phyloP scores from a whole-genome alignment of 2,329 filamentous ascomycete species.

The Pseudogymnoascus sp. region DNA sequence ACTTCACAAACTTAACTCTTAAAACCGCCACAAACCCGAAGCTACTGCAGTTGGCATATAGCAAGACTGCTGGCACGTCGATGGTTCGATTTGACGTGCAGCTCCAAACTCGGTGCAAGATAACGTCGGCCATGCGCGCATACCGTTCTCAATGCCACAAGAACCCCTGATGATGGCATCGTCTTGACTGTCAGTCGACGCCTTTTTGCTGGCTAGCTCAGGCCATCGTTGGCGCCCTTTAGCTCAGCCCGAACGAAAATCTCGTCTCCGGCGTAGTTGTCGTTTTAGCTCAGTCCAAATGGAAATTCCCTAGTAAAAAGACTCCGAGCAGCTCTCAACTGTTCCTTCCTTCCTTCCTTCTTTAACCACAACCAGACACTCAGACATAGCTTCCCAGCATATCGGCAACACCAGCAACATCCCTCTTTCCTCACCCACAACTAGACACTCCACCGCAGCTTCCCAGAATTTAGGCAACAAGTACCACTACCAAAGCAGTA shows the following conservation, averaged over 20 bases:
- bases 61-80: background rate
- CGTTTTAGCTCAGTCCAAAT: background rate
- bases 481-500: background rate
- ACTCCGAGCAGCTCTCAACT: background rate
- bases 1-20: background rate
- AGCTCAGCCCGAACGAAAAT: background rate
- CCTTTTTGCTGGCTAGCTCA: background rate
- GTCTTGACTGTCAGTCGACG: background rate
- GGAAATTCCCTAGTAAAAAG: background rate
- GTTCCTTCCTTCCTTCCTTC: background rate
- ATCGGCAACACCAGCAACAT: background rate
- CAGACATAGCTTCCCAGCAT: background rate
- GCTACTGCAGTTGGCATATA: background rate
- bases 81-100: background rate
- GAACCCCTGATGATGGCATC: no score
- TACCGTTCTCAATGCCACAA: background rate
- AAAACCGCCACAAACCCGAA: background rate
- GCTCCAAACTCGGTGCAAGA: background rate
- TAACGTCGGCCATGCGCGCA: background rate
- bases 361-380: background rate
- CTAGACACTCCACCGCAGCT: background rate
- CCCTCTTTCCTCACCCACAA: background rate
- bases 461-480: background rate
- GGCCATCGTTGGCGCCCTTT: background rate
- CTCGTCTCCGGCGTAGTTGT: background rate